Conservation (phyloP, 2,329 filamentous ascomycete genomes). For the Fusarium sp. region DNA sequence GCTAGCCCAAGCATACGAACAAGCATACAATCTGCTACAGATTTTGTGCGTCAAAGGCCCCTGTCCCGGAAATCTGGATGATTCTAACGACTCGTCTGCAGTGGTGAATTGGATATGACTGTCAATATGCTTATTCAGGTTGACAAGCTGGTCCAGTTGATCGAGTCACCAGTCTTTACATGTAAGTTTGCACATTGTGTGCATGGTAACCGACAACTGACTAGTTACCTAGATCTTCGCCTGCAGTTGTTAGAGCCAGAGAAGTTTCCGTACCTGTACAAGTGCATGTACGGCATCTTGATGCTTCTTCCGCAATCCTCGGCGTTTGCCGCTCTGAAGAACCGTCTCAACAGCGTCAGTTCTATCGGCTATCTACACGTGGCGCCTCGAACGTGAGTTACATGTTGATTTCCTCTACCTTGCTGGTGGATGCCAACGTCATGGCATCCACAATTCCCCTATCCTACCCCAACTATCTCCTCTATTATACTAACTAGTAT, state of each 20-base stretch:
- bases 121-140: conserved; percentile 99
- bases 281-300: conserved; percentile 94
- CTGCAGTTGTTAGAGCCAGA: conserved; percentile 96
- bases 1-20: conserved; percentile 96
- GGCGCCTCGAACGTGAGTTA: conserved; percentile 76
- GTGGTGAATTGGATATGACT: conserved; percentile 97
- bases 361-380: conserved; percentile 96
- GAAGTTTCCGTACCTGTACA: conserved; percentile 94
- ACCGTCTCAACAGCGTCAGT: conserved; percentile 95
- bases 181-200: conserved; percentile 68
- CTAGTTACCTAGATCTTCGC: conserved; percentile 75
- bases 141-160: conserved; percentile 95
- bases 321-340: conserved; percentile 96
- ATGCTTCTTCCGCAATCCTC: conserved; percentile 99
- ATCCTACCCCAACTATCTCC: neutral
- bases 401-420: neutral
- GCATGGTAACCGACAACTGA: neutral
- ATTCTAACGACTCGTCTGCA: conserved; percentile 50
- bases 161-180: conserved; percentile 97
- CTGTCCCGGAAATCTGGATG: neutral
- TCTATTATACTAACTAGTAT: conserved; percentile 13
- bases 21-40: conserved; percentile 94
- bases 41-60: conserved; percentile 76
- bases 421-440: neutral
- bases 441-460: neutral